phyloP scores from a whole-genome alignment of 1,139 yeast genomes.

The Meyerozyma guilliermondii region DNA sequence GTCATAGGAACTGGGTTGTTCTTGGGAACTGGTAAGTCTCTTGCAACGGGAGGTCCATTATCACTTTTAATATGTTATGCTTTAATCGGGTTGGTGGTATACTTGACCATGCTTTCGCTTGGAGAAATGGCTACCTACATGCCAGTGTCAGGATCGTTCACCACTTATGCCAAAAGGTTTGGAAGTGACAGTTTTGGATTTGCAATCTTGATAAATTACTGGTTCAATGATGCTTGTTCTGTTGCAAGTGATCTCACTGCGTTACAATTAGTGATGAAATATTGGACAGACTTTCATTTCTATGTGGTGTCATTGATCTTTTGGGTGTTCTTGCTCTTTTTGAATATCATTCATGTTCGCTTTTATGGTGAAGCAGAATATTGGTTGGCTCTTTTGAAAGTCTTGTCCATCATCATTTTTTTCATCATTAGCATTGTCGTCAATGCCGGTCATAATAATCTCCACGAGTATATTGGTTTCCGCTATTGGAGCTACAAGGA shows the following conservation, averaged over 20 bases:
- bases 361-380: conserved; percentile 43
- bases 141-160: conserved; percentile 62
- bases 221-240: conserved; percentile 61
- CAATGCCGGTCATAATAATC: conserved; percentile 31
- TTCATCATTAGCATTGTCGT: conserved; percentile 35
- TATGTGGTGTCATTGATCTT: conserved; percentile 55
- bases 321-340: conserved; percentile 48
- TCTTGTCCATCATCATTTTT: conserved; percentile 34
- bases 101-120: conserved; percentile 52
- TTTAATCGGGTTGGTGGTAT: conserved; percentile 56
- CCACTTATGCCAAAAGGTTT: conserved; percentile 54
- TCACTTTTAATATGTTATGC: conserved; percentile 54
- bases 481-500: conserved; percentile 34
- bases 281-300: conserved; percentile 59
- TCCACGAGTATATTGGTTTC: conserved; percentile 35
- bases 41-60: conserved; percentile 61
- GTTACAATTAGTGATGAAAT: conserved; percentile 50
- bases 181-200: conserved; percentile 61
- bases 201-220: conserved; percentile 57
- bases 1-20: conserved; percentile 67
- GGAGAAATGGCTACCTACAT: conserved; percentile 64
- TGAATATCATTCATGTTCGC: conserved; percentile 52
- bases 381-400: conserved; percentile 34
- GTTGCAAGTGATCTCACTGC: conserved; percentile 63
- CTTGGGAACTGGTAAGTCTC: conserved; percentile 57